phyloP scores from a whole-genome alignment of 371 early-diverging fungal species.

The Circinella minor region DNA sequence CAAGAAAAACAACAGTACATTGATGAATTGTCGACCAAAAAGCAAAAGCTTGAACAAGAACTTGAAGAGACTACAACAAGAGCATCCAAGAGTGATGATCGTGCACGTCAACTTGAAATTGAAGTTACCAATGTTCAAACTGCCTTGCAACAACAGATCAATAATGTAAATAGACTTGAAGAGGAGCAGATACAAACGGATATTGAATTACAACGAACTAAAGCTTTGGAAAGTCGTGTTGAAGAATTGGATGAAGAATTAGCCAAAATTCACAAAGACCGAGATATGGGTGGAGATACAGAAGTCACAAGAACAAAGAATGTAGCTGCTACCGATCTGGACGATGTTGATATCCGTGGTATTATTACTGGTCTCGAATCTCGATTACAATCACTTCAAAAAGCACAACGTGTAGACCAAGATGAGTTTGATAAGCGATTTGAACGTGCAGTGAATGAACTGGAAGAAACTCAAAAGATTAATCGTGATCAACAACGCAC shows the following conservation, averaged over 20 bases:
- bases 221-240: slow-evolving; percentile 28
- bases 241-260: slow-evolving; percentile 31
- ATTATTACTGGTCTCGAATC: slow-evolving; percentile 14
- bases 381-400: slow-evolving; percentile 11
- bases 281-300: neutral
- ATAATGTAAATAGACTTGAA: slow-evolving; percentile 14
- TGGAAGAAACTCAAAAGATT: slow-evolving; percentile 12
- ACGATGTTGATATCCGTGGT: slow-evolving; percentile 10
- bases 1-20: slow-evolving; percentile 25
- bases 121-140: neutral
- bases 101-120: neutral
- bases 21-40: neutral
- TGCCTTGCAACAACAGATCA: slow-evolving; percentile 9
- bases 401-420: slow-evolving; percentile 8
- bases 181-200: slow-evolving; percentile 2
- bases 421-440: slow-evolving; percentile 11
- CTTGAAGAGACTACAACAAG: neutral
- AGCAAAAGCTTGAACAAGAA: slow-evolving; percentile 24
- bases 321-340: neutral
- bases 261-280: slow-evolving; percentile 2
- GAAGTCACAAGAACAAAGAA: neutral
- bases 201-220: slow-evolving; percentile 17
- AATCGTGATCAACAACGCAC: slow-evolving; percentile 9
- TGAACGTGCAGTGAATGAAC: slow-evolving; percentile 8
- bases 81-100: neutral